phyloP scores from a whole-genome alignment of 805 yeast genomes.

The Pichia membranifaciens region DNA sequence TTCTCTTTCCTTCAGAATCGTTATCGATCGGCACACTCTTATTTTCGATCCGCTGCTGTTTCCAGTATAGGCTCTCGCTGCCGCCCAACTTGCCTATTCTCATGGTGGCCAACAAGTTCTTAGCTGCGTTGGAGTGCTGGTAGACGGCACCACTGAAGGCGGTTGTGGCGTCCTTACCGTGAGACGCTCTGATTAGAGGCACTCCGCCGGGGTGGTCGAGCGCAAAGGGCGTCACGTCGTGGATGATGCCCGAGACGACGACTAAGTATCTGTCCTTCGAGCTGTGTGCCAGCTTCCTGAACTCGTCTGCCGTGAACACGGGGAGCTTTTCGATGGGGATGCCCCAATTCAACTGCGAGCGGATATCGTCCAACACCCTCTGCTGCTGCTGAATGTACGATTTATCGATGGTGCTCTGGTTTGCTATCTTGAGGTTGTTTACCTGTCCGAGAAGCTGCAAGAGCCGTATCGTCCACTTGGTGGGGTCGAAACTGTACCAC shows the following conservation, averaged over 20 bases:
- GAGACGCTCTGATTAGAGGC: slow-evolving; percentile 68
- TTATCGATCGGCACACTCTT: slow-evolving; percentile 53
- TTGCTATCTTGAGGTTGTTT: slow-evolving; percentile 48
- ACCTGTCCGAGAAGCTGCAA: slow-evolving; percentile 53
- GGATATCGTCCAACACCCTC: slow-evolving; percentile 66
- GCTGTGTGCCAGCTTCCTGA: slow-evolving; percentile 33
- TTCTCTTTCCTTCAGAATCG: slow-evolving; percentile 48
- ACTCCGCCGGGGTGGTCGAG: slow-evolving; percentile 93
- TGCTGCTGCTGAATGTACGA: slow-evolving; percentile 80
- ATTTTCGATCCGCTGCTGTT: slow-evolving; percentile 60
- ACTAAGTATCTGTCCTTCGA: slow-evolving; percentile 46
- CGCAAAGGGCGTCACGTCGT: slow-evolving; percentile 87
- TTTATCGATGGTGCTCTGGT: slow-evolving; percentile 58
- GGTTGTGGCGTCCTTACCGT: slow-evolving; percentile 90
- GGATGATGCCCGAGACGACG: slow-evolving; percentile 85
- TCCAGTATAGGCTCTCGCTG: slow-evolving; percentile 78
- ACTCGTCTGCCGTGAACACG: slow-evolving; percentile 44
- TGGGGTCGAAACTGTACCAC: slow-evolving; percentile 79
- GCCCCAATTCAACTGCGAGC: slow-evolving; percentile 86
- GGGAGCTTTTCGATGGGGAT: slow-evolving; percentile 87
- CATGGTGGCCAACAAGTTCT: slow-evolving; percentile 87
- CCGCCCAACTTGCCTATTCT: slow-evolving; percentile 85
- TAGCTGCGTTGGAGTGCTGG: slow-evolving; percentile 89
- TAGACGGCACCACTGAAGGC: slow-evolving; percentile 96
- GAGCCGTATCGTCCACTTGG: slow-evolving; percentile 64